phyloP scores from a whole-genome alignment of 306 rosid species.

The Luffa acutangula region DNA sequence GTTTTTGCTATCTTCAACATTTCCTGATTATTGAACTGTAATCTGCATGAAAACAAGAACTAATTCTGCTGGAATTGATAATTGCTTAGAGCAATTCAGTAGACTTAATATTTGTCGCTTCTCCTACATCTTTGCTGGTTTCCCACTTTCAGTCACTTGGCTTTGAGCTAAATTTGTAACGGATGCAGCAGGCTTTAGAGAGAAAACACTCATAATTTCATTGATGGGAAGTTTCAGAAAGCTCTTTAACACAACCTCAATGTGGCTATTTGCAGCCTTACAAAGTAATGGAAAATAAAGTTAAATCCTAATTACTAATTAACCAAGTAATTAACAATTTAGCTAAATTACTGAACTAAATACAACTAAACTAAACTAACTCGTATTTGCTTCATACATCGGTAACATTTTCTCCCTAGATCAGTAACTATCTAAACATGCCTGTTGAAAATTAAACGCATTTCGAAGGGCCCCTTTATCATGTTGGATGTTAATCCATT shows the following conservation, averaged over 20 bases:
- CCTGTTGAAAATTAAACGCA: background rate
- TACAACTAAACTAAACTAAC: background rate
- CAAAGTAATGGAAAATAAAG: background rate
- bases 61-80: background rate
- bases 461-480: background rate
- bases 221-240: background rate
- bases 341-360: background rate
- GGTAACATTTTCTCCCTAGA: background rate
- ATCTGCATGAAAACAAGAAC: background rate
- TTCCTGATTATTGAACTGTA: background rate
- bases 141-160: background rate
- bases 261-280: background rate
- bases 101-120: background rate
- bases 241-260: background rate
- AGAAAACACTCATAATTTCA: background rate
- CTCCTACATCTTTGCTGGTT: background rate
- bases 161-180: background rate
- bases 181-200: background rate
- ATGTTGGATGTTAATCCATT: background rate
- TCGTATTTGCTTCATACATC: background rate
- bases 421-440: background rate
- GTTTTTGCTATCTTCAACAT: background rate
- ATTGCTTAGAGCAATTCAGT: background rate
- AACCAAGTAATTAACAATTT: background rate
- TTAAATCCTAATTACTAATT: background rate